Percentiles rank a stretch among this genome's conserved stretches.
Conservation (phyloP, 139 green algal genomes). For the Chlamydomonas sphaeroides region DNA sequence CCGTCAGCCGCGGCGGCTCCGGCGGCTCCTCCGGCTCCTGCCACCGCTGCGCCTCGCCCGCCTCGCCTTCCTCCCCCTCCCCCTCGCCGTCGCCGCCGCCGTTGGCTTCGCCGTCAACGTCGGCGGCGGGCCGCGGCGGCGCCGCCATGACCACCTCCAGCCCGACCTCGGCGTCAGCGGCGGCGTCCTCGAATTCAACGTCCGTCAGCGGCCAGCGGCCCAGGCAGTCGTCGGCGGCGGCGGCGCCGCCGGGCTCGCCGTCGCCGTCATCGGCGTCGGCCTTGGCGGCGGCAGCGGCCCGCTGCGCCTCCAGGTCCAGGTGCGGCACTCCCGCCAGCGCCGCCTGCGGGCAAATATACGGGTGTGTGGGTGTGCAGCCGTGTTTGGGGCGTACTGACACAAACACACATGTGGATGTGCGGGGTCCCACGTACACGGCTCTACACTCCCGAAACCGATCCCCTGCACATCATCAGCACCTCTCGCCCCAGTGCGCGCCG, state of each 20-base stretch:
- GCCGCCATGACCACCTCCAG: background rate
- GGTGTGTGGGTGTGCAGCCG: too few relatives aligned
- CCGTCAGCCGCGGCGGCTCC: background rate
- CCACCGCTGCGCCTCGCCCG: background rate
- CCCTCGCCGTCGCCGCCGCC: background rate
- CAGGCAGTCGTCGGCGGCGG: background rate
- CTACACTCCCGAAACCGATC: too few relatives aligned
- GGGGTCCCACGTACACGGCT: too few relatives aligned
- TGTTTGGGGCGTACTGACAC: too few relatives aligned
- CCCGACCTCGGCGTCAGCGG: background rate
- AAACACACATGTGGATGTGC: too few relatives aligned
- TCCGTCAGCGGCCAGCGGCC: constrained; percentile 12
- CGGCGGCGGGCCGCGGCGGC: background rate
- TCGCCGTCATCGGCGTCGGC: background rate
- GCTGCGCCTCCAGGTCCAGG: constrained; percentile 24
- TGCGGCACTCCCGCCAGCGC: constrained; percentile 1
- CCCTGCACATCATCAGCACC: too few relatives aligned
- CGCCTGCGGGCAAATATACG: background rate
- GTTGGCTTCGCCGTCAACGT: background rate
- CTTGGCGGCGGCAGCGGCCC: background rate
- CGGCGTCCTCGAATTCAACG: background rate
- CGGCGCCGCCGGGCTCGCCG: background rate
- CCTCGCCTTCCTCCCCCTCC: background rate
- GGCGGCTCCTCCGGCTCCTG: too few relatives aligned
- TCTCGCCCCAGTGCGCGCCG: too few relatives aligned